Percentiles rank a stretch among this genome's conserved stretches.
Conservation (phyloP, 768 basidiomycete genomes). For the Leucogyrophana mollusca region DNA sequence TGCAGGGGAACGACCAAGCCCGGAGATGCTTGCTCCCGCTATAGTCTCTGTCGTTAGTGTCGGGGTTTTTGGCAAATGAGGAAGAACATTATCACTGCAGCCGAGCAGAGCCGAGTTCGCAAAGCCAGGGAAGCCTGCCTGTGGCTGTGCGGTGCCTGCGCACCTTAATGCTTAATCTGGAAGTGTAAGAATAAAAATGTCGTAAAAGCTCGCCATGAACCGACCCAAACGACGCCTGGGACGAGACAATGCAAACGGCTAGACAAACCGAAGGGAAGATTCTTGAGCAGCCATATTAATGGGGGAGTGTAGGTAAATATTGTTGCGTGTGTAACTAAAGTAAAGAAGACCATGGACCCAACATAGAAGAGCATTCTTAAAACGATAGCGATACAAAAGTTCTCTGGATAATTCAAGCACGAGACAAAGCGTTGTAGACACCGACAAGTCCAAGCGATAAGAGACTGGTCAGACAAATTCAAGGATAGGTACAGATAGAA, state of each 20-base stretch:
- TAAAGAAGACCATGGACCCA: slow-evolving; percentile 26
- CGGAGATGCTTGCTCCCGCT: no score
- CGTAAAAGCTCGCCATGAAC: slow-evolving; percentile 19
- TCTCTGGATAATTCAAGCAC: slow-evolving; percentile 20
- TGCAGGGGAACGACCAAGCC: no score
- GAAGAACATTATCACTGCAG: no score
- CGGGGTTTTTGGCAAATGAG: no score
- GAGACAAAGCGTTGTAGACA: slow-evolving; percentile 25
- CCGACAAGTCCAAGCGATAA: slow-evolving; percentile 23
- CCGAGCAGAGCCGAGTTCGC: slow-evolving; percentile 15
- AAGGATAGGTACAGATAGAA: slow-evolving; percentile 15
- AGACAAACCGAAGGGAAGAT: slow-evolving; percentile 14
- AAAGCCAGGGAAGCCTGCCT: slow-evolving; percentile 13
- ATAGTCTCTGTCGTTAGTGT: no score
- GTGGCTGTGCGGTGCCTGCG: slow-evolving; percentile 27
- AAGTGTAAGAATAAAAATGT: slow-evolving; percentile 18
- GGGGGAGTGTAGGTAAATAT: slow-evolving; percentile 31
- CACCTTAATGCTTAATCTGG: slow-evolving; percentile 29
- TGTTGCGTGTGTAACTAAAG: slow-evolving; percentile 30
- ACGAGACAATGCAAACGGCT: background rate
- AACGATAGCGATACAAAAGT: slow-evolving; percentile 32
- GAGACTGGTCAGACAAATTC: slow-evolving; percentile 18
- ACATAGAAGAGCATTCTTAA: slow-evolving; percentile 15
- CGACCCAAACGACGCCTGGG: slow-evolving; percentile 1
- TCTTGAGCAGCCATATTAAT: slow-evolving; percentile 22